phyloP scores from a whole-genome alignment of 1,284 basidiomycete species.

The Cryptococcus deneoformans region DNA sequence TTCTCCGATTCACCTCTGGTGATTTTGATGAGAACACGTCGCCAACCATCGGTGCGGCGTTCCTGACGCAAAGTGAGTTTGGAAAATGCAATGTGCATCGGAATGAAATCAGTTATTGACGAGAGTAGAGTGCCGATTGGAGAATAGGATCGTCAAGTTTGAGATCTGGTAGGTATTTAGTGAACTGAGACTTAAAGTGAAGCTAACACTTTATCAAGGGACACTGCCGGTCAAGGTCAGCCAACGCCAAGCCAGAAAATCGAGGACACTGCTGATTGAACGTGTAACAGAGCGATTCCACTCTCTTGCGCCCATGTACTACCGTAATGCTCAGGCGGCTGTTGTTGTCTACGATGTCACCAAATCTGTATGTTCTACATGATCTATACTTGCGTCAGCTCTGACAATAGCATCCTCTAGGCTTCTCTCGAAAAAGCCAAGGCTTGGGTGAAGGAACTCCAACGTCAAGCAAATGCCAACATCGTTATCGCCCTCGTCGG shows the following conservation, averaged over 20 bases:
- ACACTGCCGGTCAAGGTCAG: constrained; percentile 49
- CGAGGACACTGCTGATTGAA: constrained; percentile 1
- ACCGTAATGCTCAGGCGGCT: constrained; percentile 95
- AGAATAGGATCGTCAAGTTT: constrained; percentile 52
- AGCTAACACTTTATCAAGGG: constrained; percentile 29
- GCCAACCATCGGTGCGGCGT: constrained; percentile 96
- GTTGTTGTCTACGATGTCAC: constrained; percentile 98
- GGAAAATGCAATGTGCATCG: too few relatives aligned
- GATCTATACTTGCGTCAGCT: not conserved
- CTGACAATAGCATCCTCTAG: constrained; percentile 13
- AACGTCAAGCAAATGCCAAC: constrained; percentile 97
- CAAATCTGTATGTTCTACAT: constrained; percentile 42
- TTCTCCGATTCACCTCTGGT: constrained; percentile 71
- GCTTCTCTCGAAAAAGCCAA: constrained; percentile 98
- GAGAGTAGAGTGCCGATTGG: constrained; percentile 48
- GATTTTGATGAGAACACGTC: constrained; percentile 50
- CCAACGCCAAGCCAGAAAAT: not conserved
- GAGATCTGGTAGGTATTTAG: constrained; percentile 48
- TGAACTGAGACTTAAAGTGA: not conserved
- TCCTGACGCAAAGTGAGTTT: constrained; percentile 53
- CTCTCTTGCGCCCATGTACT: constrained; percentile 82
- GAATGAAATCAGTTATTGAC: not conserved
- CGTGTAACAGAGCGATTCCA: constrained; percentile 34
- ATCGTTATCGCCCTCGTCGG: constrained; percentile 97
- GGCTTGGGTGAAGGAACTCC: constrained; percentile 99